phyloP scores from a whole-genome alignment of 192 early-diverging fungal species.

The Backusella parvicylindrica region DNA sequence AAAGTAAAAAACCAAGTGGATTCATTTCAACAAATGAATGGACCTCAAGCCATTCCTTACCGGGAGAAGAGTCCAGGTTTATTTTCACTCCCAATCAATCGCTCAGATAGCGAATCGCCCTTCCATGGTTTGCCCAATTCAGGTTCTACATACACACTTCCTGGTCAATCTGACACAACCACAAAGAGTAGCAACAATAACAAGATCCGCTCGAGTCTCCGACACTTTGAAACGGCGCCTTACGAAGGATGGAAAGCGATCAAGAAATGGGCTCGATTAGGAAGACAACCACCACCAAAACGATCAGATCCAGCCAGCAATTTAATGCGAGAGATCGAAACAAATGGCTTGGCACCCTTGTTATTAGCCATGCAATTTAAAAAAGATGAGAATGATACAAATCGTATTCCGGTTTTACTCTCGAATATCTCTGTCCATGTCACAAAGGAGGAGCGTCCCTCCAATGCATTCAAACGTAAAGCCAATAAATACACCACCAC shows the following conservation, averaged over 20 bases:
- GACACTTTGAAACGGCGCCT: neutral
- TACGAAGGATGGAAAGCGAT: slow-evolving; percentile 2
- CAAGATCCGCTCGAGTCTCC: neutral
- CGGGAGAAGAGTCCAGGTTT: neutral
- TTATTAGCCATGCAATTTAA: slow-evolving; percentile 11
- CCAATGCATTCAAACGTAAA: neutral
- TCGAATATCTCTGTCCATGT: neutral
- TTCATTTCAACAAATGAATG: neutral
- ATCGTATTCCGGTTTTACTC: slow-evolving; percentile 25
- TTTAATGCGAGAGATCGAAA: neutral
- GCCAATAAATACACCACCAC: neutral
- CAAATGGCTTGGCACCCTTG: slow-evolving; percentile 14
- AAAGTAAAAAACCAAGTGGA: neutral
- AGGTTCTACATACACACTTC: neutral
- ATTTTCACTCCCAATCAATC: neutral
- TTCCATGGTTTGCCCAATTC: neutral
- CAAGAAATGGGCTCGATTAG: neutral
- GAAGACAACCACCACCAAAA: neutral
- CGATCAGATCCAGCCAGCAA: neutral
- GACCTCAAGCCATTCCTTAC: neutral
- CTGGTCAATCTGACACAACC: neutral
- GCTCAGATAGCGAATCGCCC: neutral
- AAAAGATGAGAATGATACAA: slow-evolving; percentile 13
- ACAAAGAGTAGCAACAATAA: neutral
- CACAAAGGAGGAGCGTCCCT: neutral